Base-by-base conservation (phyloP, 192 early-diverging fungal genomes). In the Coemansia sp. region DNA sequence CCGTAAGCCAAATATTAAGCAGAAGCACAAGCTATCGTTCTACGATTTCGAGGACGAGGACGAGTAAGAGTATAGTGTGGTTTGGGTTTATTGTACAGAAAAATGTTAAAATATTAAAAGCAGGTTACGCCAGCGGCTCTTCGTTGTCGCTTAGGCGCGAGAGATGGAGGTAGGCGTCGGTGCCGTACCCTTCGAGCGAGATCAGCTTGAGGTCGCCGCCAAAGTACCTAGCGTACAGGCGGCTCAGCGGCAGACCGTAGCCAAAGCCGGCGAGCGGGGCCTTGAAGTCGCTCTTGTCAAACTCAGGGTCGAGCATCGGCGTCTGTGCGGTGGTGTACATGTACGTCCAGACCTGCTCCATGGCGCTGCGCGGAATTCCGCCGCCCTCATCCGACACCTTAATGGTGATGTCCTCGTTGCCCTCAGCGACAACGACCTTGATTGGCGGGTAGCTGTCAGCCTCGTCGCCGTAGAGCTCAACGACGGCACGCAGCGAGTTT, bases 381-480 rank as follows among this genome's bases (percentile, higher is more conserved):
- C 91, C 93, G 18, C 96, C 96, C 64, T 96, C 93, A 69, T 98
- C 96, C 8, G 86, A 90, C 21, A 98, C 86, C 75, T 96, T 98
- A 69, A 98, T 93, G 4, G 93, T 94, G 49, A 98, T 94, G 70
- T 98, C 96, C 82, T 91, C 89, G 59, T 85, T 86, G 59, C 89
- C 89, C 70, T 87, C 86, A 19, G 87, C 87, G 54, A 98, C 89
- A 22, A 98, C 89, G 8, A 98, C 76, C 70, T 92, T 94, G 69
- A 98, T 93, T n/a, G 91, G 84, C 39, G 96, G 96, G 72, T 89
- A 98, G 39, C 85, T 81, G 23, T 94, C 92, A 27, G 80, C 80
- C 50, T 94, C 92, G 52, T 83, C 80, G 27, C 92, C 93, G 71
- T 87, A 90, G 52, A 85, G 81, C 78, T 98, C 96, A 27, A 98